These are phyloP conservation scores for Spinellus fusiger DNA, from an alignment of 192 early-diverging fungal species.

Conservation along the genomic window DNA sequence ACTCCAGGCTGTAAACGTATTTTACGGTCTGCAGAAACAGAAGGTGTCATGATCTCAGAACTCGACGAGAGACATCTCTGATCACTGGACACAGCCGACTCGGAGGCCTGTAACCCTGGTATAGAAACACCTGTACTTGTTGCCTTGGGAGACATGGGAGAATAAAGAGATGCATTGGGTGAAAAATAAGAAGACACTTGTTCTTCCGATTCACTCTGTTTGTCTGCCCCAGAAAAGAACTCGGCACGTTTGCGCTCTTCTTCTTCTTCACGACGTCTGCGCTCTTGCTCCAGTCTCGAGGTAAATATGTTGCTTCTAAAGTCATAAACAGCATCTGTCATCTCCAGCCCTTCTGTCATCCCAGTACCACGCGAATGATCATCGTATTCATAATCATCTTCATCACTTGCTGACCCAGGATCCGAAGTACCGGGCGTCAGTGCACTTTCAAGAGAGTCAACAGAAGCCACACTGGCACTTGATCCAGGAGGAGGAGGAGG, in stretches of 20 bases:
- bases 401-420: background rate
- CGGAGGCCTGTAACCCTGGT: background rate
- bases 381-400: slow-evolving; percentile 17
- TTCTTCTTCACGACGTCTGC: slow-evolving; percentile 17
- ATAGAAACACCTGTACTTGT: background rate
- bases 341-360: background rate
- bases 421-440: slow-evolving; percentile 19
- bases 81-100: background rate
- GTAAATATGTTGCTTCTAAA: background rate
- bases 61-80: background rate
- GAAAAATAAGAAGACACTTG: background rate
- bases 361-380: slow-evolving; percentile 1
- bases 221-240: slow-evolving; percentile 4
- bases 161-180: background rate
- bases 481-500: no score
- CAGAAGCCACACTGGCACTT: slow-evolving; percentile 13
- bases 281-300: slow-evolving; percentile 2
- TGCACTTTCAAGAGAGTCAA: slow-evolving; percentile 28
- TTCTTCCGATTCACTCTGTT: background rate
- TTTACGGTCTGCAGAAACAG: background rate
- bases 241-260: slow-evolving; percentile 11
- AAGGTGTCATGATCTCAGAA: background rate
- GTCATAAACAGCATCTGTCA: background rate
- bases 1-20: no score
- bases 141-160: background rate